Base-by-base conservation (phyloP, 805 yeast genomes). In the Barnettozyma populi region DNA sequence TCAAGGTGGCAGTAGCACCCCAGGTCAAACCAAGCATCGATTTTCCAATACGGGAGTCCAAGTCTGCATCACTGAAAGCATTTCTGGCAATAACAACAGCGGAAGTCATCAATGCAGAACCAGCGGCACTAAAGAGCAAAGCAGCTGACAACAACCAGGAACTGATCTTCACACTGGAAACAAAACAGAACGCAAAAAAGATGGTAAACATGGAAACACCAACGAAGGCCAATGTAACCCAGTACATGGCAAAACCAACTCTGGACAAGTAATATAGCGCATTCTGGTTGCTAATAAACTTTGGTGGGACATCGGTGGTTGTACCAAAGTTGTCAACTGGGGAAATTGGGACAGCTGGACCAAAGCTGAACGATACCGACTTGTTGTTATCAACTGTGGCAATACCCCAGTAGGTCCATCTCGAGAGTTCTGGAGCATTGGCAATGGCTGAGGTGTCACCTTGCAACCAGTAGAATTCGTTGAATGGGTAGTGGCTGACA, bases 341-440 rank as follows among this genome's bases (percentile, higher is more conserved):
- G 8, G 90, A 84, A 47, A 86, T 65, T 46, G 94, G 89, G 58
- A 72, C 76, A 43, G 84, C 92, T 25, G 94, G 89, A 13, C 80
- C 78, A 39, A 74, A 63, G 36, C 59, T 53, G 13, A 50, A 35
- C 58, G 79, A 74, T 5, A 62, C 45, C 49, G 67, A 62, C 49
- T 65, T 73, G 41, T 50, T 46, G 25, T 57, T 57, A 16, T 47
- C 50, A 45, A 71, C 71, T 43, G 70, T 70, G 64, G 88, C 82
- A 41, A 84, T 74, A 56, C 92, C 90, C 92, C 92, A 86, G 70
- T 79, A 84, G 2, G 90, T 84, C 90, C 90, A 86, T 58, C 86
- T 80, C n/a, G 88, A 70, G 43, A 70, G 57, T 34, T 63, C 64
- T 20, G 71, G 64, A 7, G 85, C 84, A 39, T 71, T 63, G 3